A percentile compares a stretch with the other conserved stretches of the same genome.
phyloP scores from a whole-genome alignment of 176 grass and related monocot species.

The Themeda triandra region DNA sequence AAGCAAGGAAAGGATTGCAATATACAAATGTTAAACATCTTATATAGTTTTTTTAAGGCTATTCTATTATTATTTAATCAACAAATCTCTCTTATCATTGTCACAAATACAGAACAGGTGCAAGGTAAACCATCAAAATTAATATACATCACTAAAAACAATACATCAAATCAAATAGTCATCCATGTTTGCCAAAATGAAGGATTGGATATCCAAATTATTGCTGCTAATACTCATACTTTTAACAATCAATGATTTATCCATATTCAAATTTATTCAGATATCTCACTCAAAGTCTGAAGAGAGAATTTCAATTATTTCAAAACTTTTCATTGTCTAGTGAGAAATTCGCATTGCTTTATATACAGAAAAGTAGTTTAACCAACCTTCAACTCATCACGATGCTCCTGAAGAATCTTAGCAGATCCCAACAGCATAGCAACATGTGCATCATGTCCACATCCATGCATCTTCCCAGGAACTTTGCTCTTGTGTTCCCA shows the following conservation, averaged over 20 bases:
- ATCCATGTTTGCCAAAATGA: conserved; percentile 1
- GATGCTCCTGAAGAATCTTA: conserved; percentile 90
- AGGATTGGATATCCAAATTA: not conserved
- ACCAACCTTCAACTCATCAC: conserved; percentile 68
- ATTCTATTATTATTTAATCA: not conserved
- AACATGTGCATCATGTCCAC: conserved; percentile 87
- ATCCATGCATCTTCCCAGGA: conserved; percentile 95
- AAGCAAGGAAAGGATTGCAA: not conserved
- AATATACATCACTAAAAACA: conserved; percentile 13
- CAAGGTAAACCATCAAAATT: conserved; percentile 7
- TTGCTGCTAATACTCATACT: not conserved
- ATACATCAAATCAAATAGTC: not conserved
- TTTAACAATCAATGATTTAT: conserved; percentile 20
- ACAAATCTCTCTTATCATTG: not conserved
- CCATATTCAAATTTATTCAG: not conserved
- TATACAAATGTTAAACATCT: not conserved
- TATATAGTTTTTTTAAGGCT: not conserved
- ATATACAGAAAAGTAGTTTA: not conserved
- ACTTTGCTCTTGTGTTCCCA: conserved; percentile 99
- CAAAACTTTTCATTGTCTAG: not conserved
- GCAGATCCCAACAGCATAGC: conserved; percentile 91
- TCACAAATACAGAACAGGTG: not conserved
- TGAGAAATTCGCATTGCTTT: not conserved
- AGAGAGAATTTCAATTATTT: not conserved
- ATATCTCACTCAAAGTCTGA: not conserved